Base-by-base conservation (phyloP, 2,329 filamentous ascomycete genomes). In the Fusarium agapanthi region DNA sequence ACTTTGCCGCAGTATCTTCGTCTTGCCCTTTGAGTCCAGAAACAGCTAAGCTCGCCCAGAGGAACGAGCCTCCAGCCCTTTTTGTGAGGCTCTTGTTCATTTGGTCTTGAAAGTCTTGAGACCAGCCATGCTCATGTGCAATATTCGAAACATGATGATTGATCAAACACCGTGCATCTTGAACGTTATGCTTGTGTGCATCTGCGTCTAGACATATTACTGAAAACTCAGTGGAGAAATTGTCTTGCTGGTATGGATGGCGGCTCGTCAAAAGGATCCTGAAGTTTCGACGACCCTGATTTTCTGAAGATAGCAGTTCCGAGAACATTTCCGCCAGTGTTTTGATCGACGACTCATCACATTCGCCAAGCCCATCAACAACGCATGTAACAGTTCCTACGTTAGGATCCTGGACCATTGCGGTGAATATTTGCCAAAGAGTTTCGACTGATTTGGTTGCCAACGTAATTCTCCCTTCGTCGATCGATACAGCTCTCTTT, bases 341-440 rank as follows among this genome's bases (percentile, higher is more conserved):
- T 20, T 32, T 9, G 6, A 51, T 26, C 1, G 63, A 72, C 14
- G 11, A 13, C 4, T 44, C 35, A 13, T 60, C 53, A 12, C 54
- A 71, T 38, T 71, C 68, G 8, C 68, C 58, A 2, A 72, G 47
- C 4, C 63, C 69, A n/a, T 72, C 63, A 9, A 71, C 14, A 9
- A 65, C 38, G 12, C 69, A 72, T 4, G 41, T 43, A 12, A 67
- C 24, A 2, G 32, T 45, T 2, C 56, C 56, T 26, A 45, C n/a
- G 18, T 15, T 11, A 2, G 54, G 44, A 47, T 58, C 45, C 12
- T 30, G 53, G 11, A 65, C n/a, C 58, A 72, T 72, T 0, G 61
- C 16, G 1, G 16, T 24, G 9, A 72, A 54, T 18, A 71, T 68
- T 14, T 64, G 51, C 63, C 58, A 72, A n/a, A 72, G 55, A 7